These are phyloP conservation scores for Yamadazyma kanchanaburiensis DNA, from an alignment of 1,139 yeast genomes.

Conservation along the genomic window DNA sequence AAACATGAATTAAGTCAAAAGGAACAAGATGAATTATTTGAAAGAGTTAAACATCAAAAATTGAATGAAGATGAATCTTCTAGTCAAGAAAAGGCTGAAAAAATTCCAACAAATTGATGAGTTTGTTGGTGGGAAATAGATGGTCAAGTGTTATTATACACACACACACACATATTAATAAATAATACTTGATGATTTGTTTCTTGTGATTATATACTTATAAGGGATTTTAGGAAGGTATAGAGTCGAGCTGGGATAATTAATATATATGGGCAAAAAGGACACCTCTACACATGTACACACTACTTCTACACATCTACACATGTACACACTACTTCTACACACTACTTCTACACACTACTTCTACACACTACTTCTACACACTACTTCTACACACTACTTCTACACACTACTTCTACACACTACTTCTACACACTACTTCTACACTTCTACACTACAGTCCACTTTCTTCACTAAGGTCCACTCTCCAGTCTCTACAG, in stretches of 20 bases:
- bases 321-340: no score
- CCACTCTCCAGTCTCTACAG: no score
- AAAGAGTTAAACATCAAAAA: constrained; percentile 27
- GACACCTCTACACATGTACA: no score
- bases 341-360: no score
- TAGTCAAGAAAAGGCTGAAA: constrained; percentile 19
- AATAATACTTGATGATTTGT: background rate
- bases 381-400: no score
- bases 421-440: no score
- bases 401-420: no score
- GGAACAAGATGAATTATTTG: constrained; percentile 55
- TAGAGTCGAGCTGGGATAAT: constrained; percentile 15
- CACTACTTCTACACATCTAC: no score
- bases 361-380: no score
- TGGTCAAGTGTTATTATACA: constrained; percentile 14
- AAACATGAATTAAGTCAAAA: constrained; percentile 52
- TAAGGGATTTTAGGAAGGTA: constrained; percentile 11
- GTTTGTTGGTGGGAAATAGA: no score
- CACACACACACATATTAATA: constrained; percentile 9
- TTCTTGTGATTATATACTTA: constrained; percentile 1
- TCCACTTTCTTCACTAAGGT: no score
- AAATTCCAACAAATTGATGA: constrained; percentile 5
- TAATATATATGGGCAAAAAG: constrained; percentile 11
- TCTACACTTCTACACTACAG: no score
- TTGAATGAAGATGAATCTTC: constrained; percentile 13